Evolutionary conservation across 176 grass and related monocot species (phyloP), one percentile per base, ranked within the genome.

Genomic region (Oryza meyeriana): DNA sequence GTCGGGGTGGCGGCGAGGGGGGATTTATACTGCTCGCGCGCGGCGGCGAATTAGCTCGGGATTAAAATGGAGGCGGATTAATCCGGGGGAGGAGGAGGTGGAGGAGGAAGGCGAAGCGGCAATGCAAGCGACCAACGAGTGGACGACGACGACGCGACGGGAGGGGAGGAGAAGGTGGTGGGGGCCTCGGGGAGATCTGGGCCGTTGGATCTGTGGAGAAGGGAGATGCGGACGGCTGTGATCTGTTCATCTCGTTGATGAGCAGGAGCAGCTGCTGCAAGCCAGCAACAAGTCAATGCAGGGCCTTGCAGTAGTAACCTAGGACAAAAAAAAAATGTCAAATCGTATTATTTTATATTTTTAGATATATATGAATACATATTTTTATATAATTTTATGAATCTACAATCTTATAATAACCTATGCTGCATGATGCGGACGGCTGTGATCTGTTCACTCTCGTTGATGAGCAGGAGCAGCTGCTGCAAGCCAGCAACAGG

Each of bases 101-200:
- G 42, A 16, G 41, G 64, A 58, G 25, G 64, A 26, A 5, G 79
- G 59, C 1, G 67, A 14, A 5, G 30, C 22, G 44, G 61, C 69
- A n/a, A 13, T 33, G 59, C 69, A 0, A 20, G 76, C 80, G 25
- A 48, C 39, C 31, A 83, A 80, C 70, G 76, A 85, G 76, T 40
- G 42, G 84, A 80, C 63, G 76, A 85, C 81, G 87, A 89, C 62
- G 63, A 55, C 58, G 72, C 0, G 17, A 4, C 8, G 30, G 45
- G 1, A 41, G 66, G 45, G 45, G 47, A 12, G 29, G 47, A 17
- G 18, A 2, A 38, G n/a, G 39, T 66, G 76, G 65, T 1, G 55
- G 58, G 16, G 48, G n/a, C 20, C 36, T 17, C 9, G 61, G 76
- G 30, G 0, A 3, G 35, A 79, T 88, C 62, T 20, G 3, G 38